Percentiles rank a stretch among this genome's conserved stretches.
Conservation (phyloP, 1,139 yeast species). For the Geotrichum siamense region DNA sequence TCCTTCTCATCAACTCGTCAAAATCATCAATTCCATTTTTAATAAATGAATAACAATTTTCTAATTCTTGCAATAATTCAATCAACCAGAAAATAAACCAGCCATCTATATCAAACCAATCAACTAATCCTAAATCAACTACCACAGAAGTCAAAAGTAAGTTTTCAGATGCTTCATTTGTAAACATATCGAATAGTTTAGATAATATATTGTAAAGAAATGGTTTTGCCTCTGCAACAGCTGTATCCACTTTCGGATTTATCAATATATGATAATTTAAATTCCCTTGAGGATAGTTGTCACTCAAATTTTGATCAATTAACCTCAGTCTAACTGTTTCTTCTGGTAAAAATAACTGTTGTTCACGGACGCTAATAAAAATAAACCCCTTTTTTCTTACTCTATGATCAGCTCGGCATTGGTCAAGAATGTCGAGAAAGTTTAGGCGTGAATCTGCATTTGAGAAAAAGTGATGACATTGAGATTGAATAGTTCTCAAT, state of each 20-base stretch:
- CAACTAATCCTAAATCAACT: conserved; percentile 12
- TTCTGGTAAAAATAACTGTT: conserved; percentile 6
- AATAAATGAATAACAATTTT: conserved; percentile 1
- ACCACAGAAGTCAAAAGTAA: conserved; percentile 11
- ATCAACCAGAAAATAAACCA: conserved; percentile 11
- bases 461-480: too few species aligned
- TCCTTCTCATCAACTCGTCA: conserved; percentile 2
- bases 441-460: not conserved
- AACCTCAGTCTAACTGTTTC: conserved; percentile 4
- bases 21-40: conserved; percentile 3
- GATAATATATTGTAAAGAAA: not conserved
- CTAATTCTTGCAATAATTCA: conserved; percentile 4
- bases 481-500: not conserved
- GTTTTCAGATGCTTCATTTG: conserved; percentile 12
- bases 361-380: not conserved
- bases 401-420: not conserved
- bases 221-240: not conserved
- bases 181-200: too few species aligned
- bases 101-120: conserved; percentile 14
- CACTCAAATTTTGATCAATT: not conserved
- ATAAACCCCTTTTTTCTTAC: not conserved
- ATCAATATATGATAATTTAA: not conserved
- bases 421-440: not conserved
- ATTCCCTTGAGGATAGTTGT: conserved; percentile 7
- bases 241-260: not conserved